Evolutionary conservation across 2,329 filamentous ascomycete species (phyloP), one percentile per base, ranked within the genome.

Genomic region (Ceratocystis harringtonii): DNA sequence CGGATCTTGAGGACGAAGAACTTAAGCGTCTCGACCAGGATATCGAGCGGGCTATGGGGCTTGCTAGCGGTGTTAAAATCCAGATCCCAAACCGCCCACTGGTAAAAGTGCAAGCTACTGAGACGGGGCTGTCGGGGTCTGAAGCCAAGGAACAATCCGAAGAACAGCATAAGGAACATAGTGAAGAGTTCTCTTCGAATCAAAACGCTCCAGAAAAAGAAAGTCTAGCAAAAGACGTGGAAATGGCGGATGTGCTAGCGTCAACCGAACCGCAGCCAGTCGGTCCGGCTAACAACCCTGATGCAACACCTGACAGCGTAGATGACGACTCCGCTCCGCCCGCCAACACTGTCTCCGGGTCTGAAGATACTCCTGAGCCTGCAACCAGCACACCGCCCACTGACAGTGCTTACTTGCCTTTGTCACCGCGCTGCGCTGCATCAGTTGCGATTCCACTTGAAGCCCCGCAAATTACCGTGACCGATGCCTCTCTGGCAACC

Each of bases 1-100:
- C 89, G 66, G 92, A 96, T 72, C 85, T 96, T 73, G 92, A 95
- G 70, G 92, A 96, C 69, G 91, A 95, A 63, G 90, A 92, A 75
- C 79, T 96, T 66, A 86, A 89, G 71, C 89, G 87, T 43, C 77
- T 90, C 43, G 80, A 77, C 43, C 77, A 79, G 61, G 81, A 82
- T 69, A 77, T 83, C 36, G 79, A 80, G 69, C 77, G 62, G 12
- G 63, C 41, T 28, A 43, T 61, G n/a, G 25, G 52, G 30, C 30
- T 41, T 32, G 52, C 57, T 50, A 50, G 41, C 8, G 48, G 65
- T 48, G 63, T 61, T 19, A 41, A 17, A 1, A 61, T 30, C 8
- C 63, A 63, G 36, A 41, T 65, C 55, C 52, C 63, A 30, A 25
- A 60, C 10, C 55, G 55, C 3, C 63, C 45, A 28, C 7, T 41